Conservation (phyloP, 148 eudicot species). For the Polygonum aviculare region DNA sequence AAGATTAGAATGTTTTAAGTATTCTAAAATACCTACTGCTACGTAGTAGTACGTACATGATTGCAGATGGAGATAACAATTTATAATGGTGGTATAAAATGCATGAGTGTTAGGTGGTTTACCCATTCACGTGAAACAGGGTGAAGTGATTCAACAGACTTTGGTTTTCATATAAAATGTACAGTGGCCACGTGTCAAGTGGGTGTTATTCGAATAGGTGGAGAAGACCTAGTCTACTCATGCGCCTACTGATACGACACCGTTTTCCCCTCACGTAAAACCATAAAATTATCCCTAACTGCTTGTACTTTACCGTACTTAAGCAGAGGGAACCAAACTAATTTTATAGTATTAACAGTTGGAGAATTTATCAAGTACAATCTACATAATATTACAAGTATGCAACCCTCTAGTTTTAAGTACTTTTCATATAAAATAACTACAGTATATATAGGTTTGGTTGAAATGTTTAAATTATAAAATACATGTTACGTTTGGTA, state of each 20-base stretch:
- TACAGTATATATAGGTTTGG: no score
- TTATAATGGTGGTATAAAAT: neutral
- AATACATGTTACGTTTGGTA: neutral
- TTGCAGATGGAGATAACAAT: neutral
- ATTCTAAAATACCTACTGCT: no score
- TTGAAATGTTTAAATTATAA: no score
- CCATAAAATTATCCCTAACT: neutral
- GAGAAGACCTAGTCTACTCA: neutral
- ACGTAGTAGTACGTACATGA: no score
- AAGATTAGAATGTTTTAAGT: no score
- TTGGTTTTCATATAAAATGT: neutral
- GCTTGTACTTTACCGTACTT: neutral
- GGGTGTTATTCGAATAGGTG: neutral
- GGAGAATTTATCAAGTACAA: neutral
- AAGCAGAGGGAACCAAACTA: neutral
- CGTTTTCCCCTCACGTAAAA: conserved; percentile 3
- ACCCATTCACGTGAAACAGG: conserved; percentile 1
- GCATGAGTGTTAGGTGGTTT: neutral
- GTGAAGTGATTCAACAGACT: neutral
- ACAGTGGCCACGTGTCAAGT: neutral
- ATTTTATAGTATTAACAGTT: neutral
- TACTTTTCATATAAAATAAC: no score
- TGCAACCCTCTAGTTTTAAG: no score
- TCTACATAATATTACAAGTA: no score
- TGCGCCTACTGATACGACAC: conserved; percentile 11